Percentiles rank a stretch among this genome's conserved stretches.
Evolutionary conservation across 2,329 filamentous ascomycete species (phyloP).

Genomic region (Xylariaceae sp.): DNA sequence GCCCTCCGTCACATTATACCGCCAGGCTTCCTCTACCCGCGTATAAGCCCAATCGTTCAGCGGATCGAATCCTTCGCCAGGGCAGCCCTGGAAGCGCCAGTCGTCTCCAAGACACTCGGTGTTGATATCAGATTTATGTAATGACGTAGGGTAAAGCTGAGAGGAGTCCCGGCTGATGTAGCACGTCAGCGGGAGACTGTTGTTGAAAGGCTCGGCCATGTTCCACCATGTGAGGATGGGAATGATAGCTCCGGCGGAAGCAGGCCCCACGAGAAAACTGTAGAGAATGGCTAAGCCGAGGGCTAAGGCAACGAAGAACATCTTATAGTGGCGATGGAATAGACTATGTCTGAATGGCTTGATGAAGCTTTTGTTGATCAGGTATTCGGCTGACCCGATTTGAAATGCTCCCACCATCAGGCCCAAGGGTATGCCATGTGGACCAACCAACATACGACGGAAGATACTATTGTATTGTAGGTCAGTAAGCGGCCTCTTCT

Average conservation of each 20-base stretch:
- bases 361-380: conserved; percentile 13
- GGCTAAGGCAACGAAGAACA: conserved; percentile 9
- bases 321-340: neutral
- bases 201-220: conserved; percentile 8
- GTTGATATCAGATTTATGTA: neutral
- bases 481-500: neutral
- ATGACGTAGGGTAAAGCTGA: conserved; percentile 2
- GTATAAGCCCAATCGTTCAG: conserved; percentile 13
- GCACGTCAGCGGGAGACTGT: neutral
- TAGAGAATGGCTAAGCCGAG: conserved; percentile 12
- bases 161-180: conserved; percentile 3
- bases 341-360: conserved; percentile 10
- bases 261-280: conserved; percentile 19
- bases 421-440: conserved; percentile 18
- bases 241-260: conserved; percentile 19
- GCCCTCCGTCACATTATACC: conserved; percentile 13
- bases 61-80: neutral
- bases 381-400: conserved; percentile 19
- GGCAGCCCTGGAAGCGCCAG: neutral
- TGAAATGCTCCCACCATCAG: conserved; percentile 25
- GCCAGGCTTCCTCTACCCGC: conserved; percentile 1
- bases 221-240: conserved; percentile 11
- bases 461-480: conserved; percentile 5
- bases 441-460: conserved; percentile 18
- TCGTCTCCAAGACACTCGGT: neutral